These are phyloP conservation scores for Triticum timopheevii DNA, from an alignment of 176 grass and related monocot genomes.

Conservation along the genomic window DNA sequence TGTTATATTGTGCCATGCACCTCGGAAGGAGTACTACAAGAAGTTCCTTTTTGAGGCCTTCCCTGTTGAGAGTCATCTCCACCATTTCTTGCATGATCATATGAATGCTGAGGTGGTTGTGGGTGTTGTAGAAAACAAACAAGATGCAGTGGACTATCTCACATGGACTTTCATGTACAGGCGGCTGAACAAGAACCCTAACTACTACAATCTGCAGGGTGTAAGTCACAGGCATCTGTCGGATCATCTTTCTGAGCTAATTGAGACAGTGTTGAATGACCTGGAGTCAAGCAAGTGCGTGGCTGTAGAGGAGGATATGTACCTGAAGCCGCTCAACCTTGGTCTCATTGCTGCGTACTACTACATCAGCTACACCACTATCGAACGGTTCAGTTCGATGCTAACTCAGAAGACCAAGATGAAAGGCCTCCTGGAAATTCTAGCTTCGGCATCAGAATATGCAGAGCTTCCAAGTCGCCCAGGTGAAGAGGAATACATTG, in stretches of 20 bases:
- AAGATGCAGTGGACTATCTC: conserved; percentile 98
- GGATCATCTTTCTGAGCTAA: conserved; percentile 82
- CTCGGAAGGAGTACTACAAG: conserved; percentile 95
- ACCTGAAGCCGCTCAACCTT: conserved; percentile 92
- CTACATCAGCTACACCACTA: conserved; percentile 88
- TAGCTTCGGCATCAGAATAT: conserved; percentile 87
- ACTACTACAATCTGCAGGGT: conserved; percentile 96
- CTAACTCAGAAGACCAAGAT: conserved; percentile 87
- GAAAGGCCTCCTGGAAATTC: conserved; percentile 87
- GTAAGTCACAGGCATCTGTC: conserved; percentile 94
- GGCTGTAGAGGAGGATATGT: conserved; percentile 93
- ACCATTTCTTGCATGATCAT: conserved; percentile 95
- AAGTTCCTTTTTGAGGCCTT: conserved; percentile 94
- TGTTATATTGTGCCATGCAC: conserved; percentile 94
- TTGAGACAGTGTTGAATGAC: conserved; percentile 72
- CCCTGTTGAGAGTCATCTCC: conserved; percentile 92
- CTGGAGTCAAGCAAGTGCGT: conserved; percentile 87
- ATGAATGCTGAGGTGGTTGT: conserved; percentile 96
- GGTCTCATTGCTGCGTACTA: conserved; percentile 96
- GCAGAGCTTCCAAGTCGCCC: conserved; percentile 70
- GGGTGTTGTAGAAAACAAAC: conserved; percentile 80
- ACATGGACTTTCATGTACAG: conserved; percentile 98
- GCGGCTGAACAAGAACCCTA: conserved; percentile 84
- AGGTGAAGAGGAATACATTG: conserved; percentile 82
- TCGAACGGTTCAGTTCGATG: conserved; percentile 85